Conservation (phyloP, 495 filamentous ascomycete species). For the Annulohypoxylon moriforme region DNA sequence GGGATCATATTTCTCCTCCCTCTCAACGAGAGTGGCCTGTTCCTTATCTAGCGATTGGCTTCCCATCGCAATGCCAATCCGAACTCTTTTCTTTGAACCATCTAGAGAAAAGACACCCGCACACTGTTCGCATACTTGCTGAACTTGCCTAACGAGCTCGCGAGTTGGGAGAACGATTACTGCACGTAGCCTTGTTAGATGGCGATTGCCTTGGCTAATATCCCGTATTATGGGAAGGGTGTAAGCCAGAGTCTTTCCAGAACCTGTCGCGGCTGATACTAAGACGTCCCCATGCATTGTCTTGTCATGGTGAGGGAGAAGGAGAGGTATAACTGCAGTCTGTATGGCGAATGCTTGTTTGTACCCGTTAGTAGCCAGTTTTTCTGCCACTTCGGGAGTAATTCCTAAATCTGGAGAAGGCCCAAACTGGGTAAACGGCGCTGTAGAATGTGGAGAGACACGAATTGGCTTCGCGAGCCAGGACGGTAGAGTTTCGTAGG, state of each 20-base stretch:
- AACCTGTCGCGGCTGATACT: conserved; percentile 90
- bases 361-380: conserved; percentile 73
- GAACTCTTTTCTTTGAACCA: conserved; percentile 68
- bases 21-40: conserved; percentile 71
- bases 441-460: conserved; percentile 66
- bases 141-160: conserved; percentile 87
- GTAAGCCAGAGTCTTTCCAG: conserved; percentile 93
- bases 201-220: conserved; percentile 63
- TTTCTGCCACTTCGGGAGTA: conserved; percentile 52
- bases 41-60: conserved; percentile 80
- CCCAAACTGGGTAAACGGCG: conserved; percentile 71
- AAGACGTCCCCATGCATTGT: conserved; percentile 78
- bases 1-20: conserved; percentile 62
- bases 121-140: conserved; percentile 76
- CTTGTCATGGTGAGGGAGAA: conserved; percentile 67
- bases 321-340: conserved; percentile 79
- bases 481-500: conserved; percentile 67
- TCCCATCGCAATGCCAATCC: conserved; percentile 84
- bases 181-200: conserved; percentile 72
- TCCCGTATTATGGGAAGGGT: conserved; percentile 83
- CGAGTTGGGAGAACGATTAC: conserved; percentile 89
- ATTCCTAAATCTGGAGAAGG: conserved; percentile 66
- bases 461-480: conserved; percentile 83
- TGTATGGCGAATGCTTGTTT: conserved; percentile 87
- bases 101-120: conserved; percentile 58